Conservation (phyloP, 139 green algal species). For the Picochlorum sp. region DNA sequence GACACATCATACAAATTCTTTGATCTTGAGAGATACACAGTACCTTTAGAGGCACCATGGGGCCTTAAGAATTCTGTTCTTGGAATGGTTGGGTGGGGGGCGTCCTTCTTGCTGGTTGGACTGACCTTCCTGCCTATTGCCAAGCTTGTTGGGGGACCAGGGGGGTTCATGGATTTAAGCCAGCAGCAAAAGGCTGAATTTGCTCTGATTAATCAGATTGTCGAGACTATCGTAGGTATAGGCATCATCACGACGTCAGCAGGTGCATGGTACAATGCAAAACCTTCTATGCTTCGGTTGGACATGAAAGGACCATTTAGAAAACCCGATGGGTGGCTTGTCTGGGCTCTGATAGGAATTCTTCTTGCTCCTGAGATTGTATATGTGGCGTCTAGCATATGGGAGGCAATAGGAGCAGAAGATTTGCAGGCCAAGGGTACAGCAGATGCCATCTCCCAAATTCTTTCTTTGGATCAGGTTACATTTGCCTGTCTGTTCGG, state of each 20-base stretch:
- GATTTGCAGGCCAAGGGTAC: conserved; percentile 41
- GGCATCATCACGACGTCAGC: conserved; percentile 32
- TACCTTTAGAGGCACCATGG: conserved; percentile 66
- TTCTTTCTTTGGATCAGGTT: conserved; percentile 54
- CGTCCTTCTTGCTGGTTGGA: conserved; percentile 53
- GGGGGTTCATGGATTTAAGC: conserved; percentile 20
- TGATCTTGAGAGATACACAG: conserved; percentile 35
- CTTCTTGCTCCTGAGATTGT: conserved; percentile 54
- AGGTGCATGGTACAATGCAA: conserved; percentile 36
- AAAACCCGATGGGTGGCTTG: conserved; percentile 55
- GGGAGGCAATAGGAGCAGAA: conserved; percentile 9
- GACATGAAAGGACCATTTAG: conserved; percentile 49
- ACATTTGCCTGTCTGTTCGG: conserved; percentile 53
- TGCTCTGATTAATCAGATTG: conserved; percentile 36
- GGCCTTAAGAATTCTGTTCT: conserved; percentile 32
- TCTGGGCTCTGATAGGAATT: conserved; percentile 61
- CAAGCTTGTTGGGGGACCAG: conserved; percentile 22
- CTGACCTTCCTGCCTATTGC: conserved; percentile 54
- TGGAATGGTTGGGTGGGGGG: conserved; percentile 58
- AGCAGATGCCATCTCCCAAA: conserved; percentile 60
- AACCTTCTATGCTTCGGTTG: conserved; percentile 7
- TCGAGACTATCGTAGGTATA: conserved; percentile 49
- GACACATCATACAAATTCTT: conserved; percentile 25
- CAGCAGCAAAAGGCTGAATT: conserved; percentile 28
- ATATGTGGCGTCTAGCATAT: conserved; percentile 23